These are phyloP conservation scores for Lodderomyces pseudojiufengensis DNA, from an alignment of 1,139 yeast genomes.

Conservation along the genomic window DNA sequence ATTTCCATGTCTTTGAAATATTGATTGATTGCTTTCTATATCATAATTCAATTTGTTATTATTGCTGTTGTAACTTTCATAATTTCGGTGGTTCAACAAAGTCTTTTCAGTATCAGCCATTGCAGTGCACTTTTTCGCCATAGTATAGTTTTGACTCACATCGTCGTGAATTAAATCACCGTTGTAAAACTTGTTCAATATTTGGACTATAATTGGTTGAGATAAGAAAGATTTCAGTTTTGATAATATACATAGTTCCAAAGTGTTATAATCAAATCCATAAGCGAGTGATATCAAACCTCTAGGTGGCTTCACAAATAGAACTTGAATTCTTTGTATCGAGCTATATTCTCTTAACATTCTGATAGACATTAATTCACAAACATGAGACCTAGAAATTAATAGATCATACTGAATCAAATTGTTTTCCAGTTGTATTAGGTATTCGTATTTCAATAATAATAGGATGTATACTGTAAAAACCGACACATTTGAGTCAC, in stretches of 20 bases:
- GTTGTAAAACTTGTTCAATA: conserved; percentile 51
- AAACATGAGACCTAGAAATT: conserved; percentile 49
- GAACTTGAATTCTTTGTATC: conserved; percentile 40
- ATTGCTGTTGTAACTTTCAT: background rate
- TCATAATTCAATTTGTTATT: background rate
- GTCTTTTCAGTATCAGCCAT: conserved; percentile 24
- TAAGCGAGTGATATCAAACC: background rate
- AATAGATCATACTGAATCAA: conserved; percentile 48
- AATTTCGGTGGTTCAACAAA: conserved; percentile 13
- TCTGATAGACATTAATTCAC: conserved; percentile 54
- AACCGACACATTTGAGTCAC: conserved; percentile 18
- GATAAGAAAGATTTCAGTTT: conserved; percentile 54
- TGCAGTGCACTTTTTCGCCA: conserved; percentile 2
- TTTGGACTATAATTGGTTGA: conserved; percentile 52
- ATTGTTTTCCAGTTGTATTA: conserved; percentile 47
- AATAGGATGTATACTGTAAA: conserved; percentile 33
- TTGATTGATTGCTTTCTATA: background rate
- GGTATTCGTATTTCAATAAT: conserved; percentile 39
- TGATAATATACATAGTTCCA: conserved; percentile 53
- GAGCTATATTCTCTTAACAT: conserved; percentile 49
- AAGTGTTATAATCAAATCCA: conserved; percentile 37
- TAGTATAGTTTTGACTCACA: no score
- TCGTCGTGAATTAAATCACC: conserved; percentile 40
- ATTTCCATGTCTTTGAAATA: no score
- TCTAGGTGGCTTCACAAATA: conserved; percentile 37